Percentiles rank a stretch among this genome's conserved stretches.
These are phyloP conservation scores for Atkinsonella texensis DNA, from an alignment of 2,329 filamentous ascomycete species.

Conservation along the genomic window DNA sequence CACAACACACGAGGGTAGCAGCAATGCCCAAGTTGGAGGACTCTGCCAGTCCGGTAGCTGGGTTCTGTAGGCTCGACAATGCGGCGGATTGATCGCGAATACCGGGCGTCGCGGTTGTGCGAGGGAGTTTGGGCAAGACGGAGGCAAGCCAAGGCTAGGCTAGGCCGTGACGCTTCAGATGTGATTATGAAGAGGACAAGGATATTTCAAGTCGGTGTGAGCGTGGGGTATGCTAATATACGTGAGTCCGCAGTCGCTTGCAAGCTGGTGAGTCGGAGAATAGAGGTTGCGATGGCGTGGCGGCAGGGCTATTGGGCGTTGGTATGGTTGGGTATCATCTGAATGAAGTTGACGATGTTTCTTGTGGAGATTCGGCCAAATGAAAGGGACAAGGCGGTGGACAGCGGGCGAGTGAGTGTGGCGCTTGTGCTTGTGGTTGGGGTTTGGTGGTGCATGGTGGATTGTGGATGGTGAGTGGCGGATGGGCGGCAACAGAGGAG, in stretches of 20 bases:
- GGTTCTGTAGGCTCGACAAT: slow-evolving; percentile 24
- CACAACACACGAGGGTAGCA: slow-evolving; percentile 17
- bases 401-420: background rate
- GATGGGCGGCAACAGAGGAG: background rate
- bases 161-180: too few species aligned
- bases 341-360: slow-evolving; percentile 5
- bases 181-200: background rate
- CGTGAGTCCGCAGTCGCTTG: background rate
- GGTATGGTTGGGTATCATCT: background rate
- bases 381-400: slow-evolving; percentile 6
- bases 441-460: too few species aligned
- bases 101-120: slow-evolving; percentile 8
- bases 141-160: too few species aligned
- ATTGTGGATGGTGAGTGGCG: too few species aligned
- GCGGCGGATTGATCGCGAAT: slow-evolving; percentile 20
- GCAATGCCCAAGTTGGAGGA: slow-evolving; percentile 20
- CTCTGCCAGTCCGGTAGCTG: slow-evolving; percentile 22
- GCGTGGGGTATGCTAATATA: background rate
- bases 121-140: background rate
- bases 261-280: background rate
- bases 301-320: background rate
- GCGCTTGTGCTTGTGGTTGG: background rate
- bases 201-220: background rate
- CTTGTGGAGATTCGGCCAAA: slow-evolving; percentile 2
- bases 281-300: background rate